Evolutionary conservation across 306 rosid genomes (phyloP).

Genomic region (Gastrolobium villosum): DNA sequence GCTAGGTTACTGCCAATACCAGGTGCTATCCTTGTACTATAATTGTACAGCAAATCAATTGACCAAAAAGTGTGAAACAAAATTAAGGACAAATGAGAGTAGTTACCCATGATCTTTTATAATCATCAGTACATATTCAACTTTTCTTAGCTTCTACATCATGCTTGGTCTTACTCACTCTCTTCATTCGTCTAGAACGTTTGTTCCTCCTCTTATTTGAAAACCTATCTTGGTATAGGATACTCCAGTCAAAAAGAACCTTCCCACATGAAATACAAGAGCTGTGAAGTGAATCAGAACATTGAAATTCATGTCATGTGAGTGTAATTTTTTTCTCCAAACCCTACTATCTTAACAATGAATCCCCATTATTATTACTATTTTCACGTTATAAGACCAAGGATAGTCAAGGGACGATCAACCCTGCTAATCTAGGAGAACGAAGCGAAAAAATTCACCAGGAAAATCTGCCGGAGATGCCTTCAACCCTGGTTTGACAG

Average conservation of each 20-base stretch:
- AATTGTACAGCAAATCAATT: not conserved
- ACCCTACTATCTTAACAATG: too few species aligned
- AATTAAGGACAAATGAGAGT: not conserved
- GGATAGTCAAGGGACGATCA: too few species aligned
- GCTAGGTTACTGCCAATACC: too few species aligned
- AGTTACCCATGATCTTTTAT: not conserved
- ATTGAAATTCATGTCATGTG: not conserved
- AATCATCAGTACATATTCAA: not conserved
- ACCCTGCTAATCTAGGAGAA: too few species aligned
- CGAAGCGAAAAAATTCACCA: not conserved
- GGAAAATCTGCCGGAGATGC: not conserved
- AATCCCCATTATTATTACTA: too few species aligned
- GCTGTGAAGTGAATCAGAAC: slow-evolving; percentile 30
- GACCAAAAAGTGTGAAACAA: not conserved
- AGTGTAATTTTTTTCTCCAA: not conserved
- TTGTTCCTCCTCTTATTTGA: not conserved
- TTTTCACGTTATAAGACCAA: too few species aligned
- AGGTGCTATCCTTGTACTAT: too few species aligned
- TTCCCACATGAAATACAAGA: slow-evolving; percentile 42
- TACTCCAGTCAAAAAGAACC: slow-evolving; percentile 6
- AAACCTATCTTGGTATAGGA: not conserved
- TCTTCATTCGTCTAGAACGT: not conserved
- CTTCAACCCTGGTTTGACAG: not conserved
- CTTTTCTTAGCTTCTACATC: not conserved
- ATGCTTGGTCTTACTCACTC: not conserved